Conservation (phyloP, 179 eudicot genomes). For the Corrigiola litoralis region DNA sequence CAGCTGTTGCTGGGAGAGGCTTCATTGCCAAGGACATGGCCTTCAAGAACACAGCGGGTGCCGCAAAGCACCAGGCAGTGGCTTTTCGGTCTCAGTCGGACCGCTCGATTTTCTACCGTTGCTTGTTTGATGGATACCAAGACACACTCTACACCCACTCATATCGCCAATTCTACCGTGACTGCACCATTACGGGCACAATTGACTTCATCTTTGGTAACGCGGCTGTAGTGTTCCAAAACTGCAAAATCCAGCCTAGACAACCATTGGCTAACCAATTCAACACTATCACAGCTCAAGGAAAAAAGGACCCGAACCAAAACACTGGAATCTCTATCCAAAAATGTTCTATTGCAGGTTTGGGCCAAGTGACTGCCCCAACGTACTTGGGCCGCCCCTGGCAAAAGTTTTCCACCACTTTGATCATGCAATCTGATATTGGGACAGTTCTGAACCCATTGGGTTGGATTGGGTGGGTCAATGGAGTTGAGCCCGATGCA, state of each 20-base stretch:
- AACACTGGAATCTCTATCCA: slow-evolving; percentile 68
- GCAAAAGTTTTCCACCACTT: slow-evolving; percentile 54
- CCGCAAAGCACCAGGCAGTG: slow-evolving; percentile 66
- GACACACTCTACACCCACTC: slow-evolving; percentile 76
- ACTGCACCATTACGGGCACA: slow-evolving; percentile 63
- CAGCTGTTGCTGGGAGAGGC: slow-evolving; percentile 52
- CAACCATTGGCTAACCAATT: slow-evolving; percentile 56
- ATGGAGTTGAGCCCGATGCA: slow-evolving; percentile 38
- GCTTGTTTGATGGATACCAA: slow-evolving; percentile 59
- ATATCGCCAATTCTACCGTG: slow-evolving; percentile 69
- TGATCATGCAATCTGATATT: slow-evolving; percentile 48
- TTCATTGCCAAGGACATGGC: slow-evolving; percentile 60
- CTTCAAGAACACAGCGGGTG: slow-evolving; percentile 63
- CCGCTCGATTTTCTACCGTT: slow-evolving; percentile 43
- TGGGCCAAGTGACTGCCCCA: slow-evolving; percentile 38
- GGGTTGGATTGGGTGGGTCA: slow-evolving; percentile 61
- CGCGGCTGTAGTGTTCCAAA: slow-evolving; percentile 59
- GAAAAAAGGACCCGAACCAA: slow-evolving; percentile 57
- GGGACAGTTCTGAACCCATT: slow-evolving; percentile 30
- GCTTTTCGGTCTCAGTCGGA: slow-evolving; percentile 68
- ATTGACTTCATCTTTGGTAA: slow-evolving; percentile 75
- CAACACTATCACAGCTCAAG: slow-evolving; percentile 70
- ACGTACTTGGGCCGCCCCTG: slow-evolving; percentile 70
- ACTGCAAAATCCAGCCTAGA: slow-evolving; percentile 56
- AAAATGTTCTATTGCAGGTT: slow-evolving; percentile 30